These are phyloP conservation scores for Vitis hybrid DNA, from an alignment of 177 flowering plant genomes.

Conservation along the genomic window DNA sequence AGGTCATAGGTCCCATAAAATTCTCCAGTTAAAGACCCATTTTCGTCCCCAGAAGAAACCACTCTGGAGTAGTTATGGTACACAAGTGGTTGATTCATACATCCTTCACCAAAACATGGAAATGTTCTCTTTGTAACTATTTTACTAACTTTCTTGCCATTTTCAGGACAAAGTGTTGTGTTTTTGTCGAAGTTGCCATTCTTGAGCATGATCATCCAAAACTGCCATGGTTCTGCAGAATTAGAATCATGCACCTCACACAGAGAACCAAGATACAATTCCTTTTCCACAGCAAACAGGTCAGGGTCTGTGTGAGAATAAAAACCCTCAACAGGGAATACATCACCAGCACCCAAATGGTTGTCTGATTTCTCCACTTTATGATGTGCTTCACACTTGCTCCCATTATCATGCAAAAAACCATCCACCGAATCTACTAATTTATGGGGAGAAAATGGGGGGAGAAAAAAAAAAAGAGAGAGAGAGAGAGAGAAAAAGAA, in stretches of 20 bases:
- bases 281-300: conserved; percentile 47
- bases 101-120: conserved; percentile 52
- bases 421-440: neutral
- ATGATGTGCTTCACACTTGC: conserved; percentile 34
- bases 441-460: too few species aligned
- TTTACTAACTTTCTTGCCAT: conserved; percentile 37
- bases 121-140: conserved; percentile 35
- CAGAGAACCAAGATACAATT: conserved; percentile 38
- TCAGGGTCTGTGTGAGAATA: conserved; percentile 38
- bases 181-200: conserved; percentile 48
- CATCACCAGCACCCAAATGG: conserved; percentile 41
- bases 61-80: conserved; percentile 33
- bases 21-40: conserved; percentile 29
- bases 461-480: too few species aligned
- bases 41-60: conserved; percentile 17
- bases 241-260: conserved; percentile 28
- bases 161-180: conserved; percentile 45
- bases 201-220: conserved; percentile 55
- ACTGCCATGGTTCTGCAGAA: conserved; percentile 36
- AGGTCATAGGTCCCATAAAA: conserved; percentile 52
- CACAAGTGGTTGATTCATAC: conserved; percentile 54
- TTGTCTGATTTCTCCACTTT: conserved; percentile 52
- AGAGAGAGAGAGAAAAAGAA: neutral
- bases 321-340: conserved; percentile 32
- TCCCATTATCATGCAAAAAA: conserved; percentile 8